Evolutionary conservation across 1,284 basidiomycete species (phyloP).

Genomic region (Bondarzewia mesenterica): DNA sequence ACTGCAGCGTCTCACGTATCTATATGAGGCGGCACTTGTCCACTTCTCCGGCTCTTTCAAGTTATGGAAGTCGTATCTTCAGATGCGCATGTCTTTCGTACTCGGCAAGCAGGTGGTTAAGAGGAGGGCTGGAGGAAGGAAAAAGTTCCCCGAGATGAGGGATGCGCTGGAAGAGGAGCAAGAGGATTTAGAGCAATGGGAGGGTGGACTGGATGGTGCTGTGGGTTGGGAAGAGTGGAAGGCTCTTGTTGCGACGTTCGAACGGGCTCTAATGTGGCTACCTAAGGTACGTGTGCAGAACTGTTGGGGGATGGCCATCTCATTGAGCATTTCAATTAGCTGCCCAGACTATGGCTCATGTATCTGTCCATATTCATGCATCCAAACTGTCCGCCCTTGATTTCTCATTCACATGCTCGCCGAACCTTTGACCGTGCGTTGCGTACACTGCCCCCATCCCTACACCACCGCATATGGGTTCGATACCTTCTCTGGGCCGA

Average conservation of each 20-base stretch:
- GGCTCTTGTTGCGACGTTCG: conserved; percentile 79
- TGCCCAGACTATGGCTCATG: conserved; percentile 91
- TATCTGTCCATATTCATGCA: conserved; percentile 90
- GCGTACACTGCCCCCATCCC: conserved; percentile 86
- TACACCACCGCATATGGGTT: conserved; percentile 94
- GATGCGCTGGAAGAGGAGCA: conserved; percentile 82
- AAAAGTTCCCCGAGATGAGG: conserved; percentile 84
- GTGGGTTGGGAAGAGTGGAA: conserved; percentile 96
- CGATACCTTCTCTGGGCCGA: conserved; percentile 95
- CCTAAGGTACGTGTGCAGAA: conserved; percentile 58
- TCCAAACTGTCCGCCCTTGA: conserved; percentile 77
- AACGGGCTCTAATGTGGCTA: conserved; percentile 91
- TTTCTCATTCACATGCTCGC: conserved; percentile 87
- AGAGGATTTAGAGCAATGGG: conserved; percentile 75
- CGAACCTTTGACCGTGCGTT: conserved; percentile 93
- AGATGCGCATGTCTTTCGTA: conserved; percentile 79
- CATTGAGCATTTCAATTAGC: conserved; percentile 32
- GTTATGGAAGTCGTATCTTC: conserved; percentile 91
- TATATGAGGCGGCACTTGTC: conserved; percentile 87
- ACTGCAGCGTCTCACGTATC: conserved; percentile 78
- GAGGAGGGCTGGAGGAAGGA: conserved; percentile 77
- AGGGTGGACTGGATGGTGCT: conserved; percentile 77
- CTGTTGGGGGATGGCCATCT: conserved; percentile 4
- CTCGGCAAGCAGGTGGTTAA: conserved; percentile 67
- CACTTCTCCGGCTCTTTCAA: conserved; percentile 91